Evolutionary conservation across 2,329 filamentous ascomycete species (phyloP).

Genomic region (Verticillium tricorpus): DNA sequence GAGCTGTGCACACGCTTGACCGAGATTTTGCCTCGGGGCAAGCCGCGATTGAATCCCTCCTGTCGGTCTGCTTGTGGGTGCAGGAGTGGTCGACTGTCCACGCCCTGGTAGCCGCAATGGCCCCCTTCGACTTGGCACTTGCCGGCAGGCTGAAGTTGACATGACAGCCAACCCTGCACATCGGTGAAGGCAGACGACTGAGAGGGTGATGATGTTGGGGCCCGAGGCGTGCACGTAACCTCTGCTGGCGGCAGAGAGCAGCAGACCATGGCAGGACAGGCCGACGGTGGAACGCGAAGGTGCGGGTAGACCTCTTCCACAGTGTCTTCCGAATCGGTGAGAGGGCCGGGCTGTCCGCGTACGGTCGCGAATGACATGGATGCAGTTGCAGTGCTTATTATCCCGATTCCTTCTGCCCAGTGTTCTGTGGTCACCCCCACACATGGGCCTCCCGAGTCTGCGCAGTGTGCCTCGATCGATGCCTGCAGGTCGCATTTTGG

Average conservation of each 20-base stretch:
- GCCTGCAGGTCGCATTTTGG: not conserved
- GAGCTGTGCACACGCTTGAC: not conserved
- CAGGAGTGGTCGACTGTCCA: not conserved
- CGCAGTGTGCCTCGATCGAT: not conserved
- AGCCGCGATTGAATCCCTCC: not conserved
- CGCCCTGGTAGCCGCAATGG: not conserved
- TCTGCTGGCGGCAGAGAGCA: not conserved
- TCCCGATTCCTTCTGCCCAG: too few species aligned
- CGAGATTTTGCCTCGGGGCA: not conserved
- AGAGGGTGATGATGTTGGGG: not conserved
- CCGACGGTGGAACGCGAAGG: too few species aligned
- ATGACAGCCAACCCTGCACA: slow-evolving; percentile 7
- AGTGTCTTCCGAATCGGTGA: too few species aligned
- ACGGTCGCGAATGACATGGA: not conserved
- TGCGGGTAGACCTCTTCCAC: too few species aligned
- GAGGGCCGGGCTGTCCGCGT: too few species aligned
- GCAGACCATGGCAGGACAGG: not conserved
- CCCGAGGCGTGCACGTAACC: not conserved
- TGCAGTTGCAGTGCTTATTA: too few species aligned
- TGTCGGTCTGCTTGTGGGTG: not conserved
- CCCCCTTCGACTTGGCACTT: not conserved
- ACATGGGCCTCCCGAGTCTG: not conserved
- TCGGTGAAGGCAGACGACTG: slow-evolving; percentile 4
- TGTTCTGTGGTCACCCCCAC: too few species aligned
- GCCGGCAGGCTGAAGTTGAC: not conserved